Conservation (phyloP, 345 rosid genomes). For the Acer negundo region DNA sequence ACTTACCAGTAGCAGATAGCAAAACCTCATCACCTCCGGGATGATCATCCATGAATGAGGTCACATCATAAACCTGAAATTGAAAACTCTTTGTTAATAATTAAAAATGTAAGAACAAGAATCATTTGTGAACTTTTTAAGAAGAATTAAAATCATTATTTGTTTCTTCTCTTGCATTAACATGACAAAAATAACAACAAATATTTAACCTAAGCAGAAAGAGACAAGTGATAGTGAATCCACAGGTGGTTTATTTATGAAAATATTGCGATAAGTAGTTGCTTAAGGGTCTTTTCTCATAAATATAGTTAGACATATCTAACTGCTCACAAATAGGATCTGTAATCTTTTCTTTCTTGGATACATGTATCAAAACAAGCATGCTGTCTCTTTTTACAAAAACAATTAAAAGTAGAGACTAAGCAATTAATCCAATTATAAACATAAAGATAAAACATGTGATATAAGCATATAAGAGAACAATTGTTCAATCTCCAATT, state of each 20-base stretch:
- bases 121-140: not conserved
- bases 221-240: not conserved
- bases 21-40: constrained; percentile 99
- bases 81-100: not conserved
- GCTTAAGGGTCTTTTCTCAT: too few relatives aligned
- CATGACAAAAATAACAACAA: not conserved
- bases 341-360: too few relatives aligned
- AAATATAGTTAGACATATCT: too few relatives aligned
- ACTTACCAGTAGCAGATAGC: constrained; percentile 82
- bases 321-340: too few relatives aligned
- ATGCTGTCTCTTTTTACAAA: too few relatives aligned
- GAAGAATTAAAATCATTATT: not conserved
- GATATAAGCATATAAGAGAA: not conserved
- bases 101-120: not conserved
- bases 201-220: not conserved
- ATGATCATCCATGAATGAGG: constrained; percentile 97
- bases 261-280: not conserved
- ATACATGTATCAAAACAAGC: too few relatives aligned
- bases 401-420: not conserved
- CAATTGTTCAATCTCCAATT: not conserved
- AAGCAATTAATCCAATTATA: not conserved
- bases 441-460: not conserved
- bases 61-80: constrained; percentile 86
- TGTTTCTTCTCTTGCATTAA: not conserved
- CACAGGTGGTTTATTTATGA: not conserved